Conservation (phyloP, 768 basidiomycete genomes). For the Lactarius psammicola region DNA sequence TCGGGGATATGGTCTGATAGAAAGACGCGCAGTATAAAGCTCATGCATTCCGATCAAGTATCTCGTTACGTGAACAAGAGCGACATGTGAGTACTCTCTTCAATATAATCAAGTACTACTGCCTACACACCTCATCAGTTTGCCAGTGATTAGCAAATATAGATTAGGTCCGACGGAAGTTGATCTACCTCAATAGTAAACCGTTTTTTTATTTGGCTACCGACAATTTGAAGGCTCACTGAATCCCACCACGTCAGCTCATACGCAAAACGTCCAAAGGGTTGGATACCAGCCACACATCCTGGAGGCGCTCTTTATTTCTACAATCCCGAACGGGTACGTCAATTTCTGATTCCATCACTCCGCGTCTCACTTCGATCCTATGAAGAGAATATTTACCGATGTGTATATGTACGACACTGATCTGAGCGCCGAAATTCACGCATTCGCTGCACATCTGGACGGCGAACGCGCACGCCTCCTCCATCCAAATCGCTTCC, state of each 20-base stretch:
- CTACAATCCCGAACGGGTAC: slow-evolving; percentile 5
- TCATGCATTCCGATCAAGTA: slow-evolving; percentile 17
- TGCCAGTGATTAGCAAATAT: not conserved
- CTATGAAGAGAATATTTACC: slow-evolving; percentile 11
- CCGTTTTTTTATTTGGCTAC: too few relatives aligned
- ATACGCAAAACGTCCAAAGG: not conserved
- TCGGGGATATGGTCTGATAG: not conserved
- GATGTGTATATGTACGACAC: slow-evolving; percentile 22
- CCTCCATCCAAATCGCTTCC: not conserved
- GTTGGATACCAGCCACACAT: not conserved
- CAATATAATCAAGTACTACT: not conserved
- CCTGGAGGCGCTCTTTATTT: slow-evolving; percentile 21
- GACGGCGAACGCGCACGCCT: too few relatives aligned
- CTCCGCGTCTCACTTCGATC: not conserved
- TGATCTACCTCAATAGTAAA: slow-evolving; percentile 15
- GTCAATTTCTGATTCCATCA: not conserved
- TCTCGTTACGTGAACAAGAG: slow-evolving; percentile 19
- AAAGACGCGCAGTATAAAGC: not conserved
- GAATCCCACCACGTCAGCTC: not conserved
- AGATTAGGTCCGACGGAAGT: not conserved
- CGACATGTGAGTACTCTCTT: slow-evolving; percentile 10
- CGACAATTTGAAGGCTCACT: not conserved
- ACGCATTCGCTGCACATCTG: not conserved
- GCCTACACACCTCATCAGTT: not conserved
- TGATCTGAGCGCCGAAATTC: slow-evolving; percentile 1